Evolutionary conservation across 805 yeast species (phyloP).

Genomic region (Kodamaea sagamina): DNA sequence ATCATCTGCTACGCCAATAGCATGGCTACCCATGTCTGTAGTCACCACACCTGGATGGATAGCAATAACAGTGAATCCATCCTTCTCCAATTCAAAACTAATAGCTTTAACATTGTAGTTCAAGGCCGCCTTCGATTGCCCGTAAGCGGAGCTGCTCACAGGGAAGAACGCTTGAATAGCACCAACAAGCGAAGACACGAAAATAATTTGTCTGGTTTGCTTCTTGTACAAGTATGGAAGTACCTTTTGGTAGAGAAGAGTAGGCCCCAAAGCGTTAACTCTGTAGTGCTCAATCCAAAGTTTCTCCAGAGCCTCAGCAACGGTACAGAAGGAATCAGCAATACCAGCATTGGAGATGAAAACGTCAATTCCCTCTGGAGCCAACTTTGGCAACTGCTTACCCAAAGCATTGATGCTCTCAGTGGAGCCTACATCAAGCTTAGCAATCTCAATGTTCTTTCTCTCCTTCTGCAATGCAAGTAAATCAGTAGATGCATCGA

Average conservation of each 20-base stretch:
- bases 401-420: constrained; percentile 20
- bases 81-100: constrained; percentile 23
- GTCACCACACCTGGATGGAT: constrained; percentile 43
- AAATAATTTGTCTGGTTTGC: constrained; percentile 24
- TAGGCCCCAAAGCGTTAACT: constrained; percentile 26
- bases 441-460: constrained; percentile 20
- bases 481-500: constrained; percentile 22
- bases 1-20: background rate
- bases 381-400: constrained; percentile 14
- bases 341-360: constrained; percentile 28
- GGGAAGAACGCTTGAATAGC: constrained; percentile 20
- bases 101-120: constrained; percentile 31
- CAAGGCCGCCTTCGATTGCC: constrained; percentile 40
- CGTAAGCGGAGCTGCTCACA: constrained; percentile 29
- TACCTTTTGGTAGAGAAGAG: constrained; percentile 19
- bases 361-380: constrained; percentile 24
- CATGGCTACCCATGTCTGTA: constrained; percentile 33
- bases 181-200: constrained; percentile 28
- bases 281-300: constrained; percentile 15
- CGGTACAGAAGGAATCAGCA: background rate
- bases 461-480: constrained; percentile 14
- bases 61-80: constrained; percentile 30
- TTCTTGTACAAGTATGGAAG: constrained; percentile 21
- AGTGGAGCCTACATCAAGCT: constrained; percentile 21
- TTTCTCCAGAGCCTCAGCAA: constrained; percentile 13